Evolutionary conservation across 2,329 filamentous ascomycete species (phyloP).

Genomic region (Ophiostoma angusticollis): DNA sequence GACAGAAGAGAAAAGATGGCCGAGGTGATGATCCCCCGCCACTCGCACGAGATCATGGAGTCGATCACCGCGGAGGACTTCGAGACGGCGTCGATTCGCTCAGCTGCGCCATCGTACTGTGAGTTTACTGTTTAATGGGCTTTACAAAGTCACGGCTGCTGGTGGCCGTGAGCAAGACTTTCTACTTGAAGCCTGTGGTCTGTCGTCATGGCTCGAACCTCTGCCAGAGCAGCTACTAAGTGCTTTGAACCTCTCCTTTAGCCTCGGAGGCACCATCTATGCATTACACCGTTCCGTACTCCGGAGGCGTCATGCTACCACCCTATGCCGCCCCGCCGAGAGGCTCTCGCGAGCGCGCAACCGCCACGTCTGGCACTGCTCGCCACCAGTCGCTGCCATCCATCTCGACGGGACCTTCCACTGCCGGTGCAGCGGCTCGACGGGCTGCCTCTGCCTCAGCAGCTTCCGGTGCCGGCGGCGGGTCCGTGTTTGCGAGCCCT

Average conservation of each 20-base stretch:
- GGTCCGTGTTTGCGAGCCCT: slow-evolving; percentile 24
- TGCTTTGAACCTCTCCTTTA: slow-evolving; percentile 16
- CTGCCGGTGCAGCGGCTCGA: background rate
- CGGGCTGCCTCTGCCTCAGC: slow-evolving; percentile 5
- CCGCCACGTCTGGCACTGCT: slow-evolving; percentile 6
- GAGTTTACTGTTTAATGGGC: too few relatives aligned
- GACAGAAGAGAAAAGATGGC: slow-evolving; percentile 4
- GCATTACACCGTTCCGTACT: slow-evolving; percentile 37
- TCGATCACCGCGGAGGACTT: slow-evolving; percentile 39
- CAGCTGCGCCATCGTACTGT: slow-evolving; percentile 56
- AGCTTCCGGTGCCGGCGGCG: slow-evolving; percentile 26
- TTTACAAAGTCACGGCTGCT: too few relatives aligned
- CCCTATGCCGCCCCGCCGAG: slow-evolving; percentile 32
- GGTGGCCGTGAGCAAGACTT: too few relatives aligned
- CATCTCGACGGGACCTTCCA: background rate
- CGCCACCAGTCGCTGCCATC: slow-evolving; percentile 9
- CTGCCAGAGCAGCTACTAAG: background rate
- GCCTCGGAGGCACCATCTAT: slow-evolving; percentile 55
- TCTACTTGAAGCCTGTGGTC: background rate
- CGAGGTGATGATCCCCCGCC: slow-evolving; percentile 5
- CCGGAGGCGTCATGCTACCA: slow-evolving; percentile 30
- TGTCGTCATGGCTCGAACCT: slow-evolving; percentile 1
- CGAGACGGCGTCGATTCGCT: slow-evolving; percentile 54
- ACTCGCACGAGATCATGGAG: slow-evolving; percentile 11
- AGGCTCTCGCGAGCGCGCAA: slow-evolving; percentile 3